Evolutionary conservation across 2,329 filamentous ascomycete species (phyloP).

Genomic region (Hypoxylon sp.): DNA sequence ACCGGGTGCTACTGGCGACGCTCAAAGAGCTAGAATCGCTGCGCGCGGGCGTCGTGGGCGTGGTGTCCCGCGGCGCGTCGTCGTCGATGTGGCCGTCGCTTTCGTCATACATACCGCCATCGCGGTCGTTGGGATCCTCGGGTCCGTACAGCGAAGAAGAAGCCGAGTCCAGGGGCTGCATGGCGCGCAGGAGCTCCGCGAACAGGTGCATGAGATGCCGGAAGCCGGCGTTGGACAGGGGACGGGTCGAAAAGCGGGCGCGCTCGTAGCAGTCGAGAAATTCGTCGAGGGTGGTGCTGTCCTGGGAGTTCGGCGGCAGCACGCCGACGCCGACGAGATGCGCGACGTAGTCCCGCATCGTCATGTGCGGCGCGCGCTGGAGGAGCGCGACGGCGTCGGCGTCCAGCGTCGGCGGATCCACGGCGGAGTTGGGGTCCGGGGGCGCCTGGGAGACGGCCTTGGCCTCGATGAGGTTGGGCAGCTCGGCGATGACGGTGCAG

Average conservation of each 20-base stretch:
- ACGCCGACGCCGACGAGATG: conserved; percentile 77
- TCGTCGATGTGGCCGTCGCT: conserved; percentile 50
- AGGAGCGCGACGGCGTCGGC: conserved; percentile 76
- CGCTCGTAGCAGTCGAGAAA: conserved; percentile 86
- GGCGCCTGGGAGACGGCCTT: conserved; percentile 90
- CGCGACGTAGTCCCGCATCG: conserved; percentile 80
- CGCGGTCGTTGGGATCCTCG: conserved; percentile 44
- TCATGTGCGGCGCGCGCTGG: conserved; percentile 76
- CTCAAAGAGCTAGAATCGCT: conserved; percentile 46
- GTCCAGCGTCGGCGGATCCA: conserved; percentile 65
- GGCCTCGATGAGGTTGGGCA: conserved; percentile 91
- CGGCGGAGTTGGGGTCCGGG: conserved; percentile 56
- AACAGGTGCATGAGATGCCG: conserved; percentile 85
- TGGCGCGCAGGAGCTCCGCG: conserved; percentile 80
- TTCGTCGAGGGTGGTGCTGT: conserved; percentile 64
- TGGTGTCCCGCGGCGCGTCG: conserved; percentile 58
- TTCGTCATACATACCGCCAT: conserved; percentile 42
- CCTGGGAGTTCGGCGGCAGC: conserved; percentile 52
- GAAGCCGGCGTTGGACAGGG: conserved; percentile 78
- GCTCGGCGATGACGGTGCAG: conserved; percentile 80
- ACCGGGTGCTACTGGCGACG: conserved; percentile 45
- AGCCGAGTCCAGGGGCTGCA: conserved; percentile 72
- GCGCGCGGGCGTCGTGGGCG: conserved; percentile 54
- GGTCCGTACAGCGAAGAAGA: conserved; percentile 55
- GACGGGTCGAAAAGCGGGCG: conserved; percentile 81